Percentiles rank a stretch among this genome's conserved stretches.
These are phyloP conservation scores for Fraxinus sp. DNA, from an alignment of 305 asterid species.

Conservation along the genomic window DNA sequence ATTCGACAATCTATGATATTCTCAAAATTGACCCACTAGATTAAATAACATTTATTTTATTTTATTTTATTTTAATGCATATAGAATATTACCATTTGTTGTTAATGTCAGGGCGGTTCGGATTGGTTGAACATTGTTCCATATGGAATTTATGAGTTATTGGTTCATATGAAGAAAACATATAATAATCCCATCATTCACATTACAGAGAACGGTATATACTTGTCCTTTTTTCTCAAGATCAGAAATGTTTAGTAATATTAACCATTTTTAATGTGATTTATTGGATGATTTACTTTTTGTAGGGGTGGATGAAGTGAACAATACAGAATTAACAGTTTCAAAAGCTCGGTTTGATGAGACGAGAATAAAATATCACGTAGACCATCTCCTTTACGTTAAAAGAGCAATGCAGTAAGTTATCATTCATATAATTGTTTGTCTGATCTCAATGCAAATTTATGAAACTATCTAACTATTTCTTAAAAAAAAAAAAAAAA, in stretches of 20 bases:
- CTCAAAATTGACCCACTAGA: neutral
- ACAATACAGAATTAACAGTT: neutral
- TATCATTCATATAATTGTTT: neutral
- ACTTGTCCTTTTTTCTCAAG: neutral
- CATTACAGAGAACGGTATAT: no score
- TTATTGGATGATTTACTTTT: neutral
- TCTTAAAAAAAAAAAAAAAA: neutral
- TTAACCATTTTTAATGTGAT: neutral
- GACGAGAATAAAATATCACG: neutral
- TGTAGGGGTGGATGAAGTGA: neutral
- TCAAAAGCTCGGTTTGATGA: neutral
- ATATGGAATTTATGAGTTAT: slow-evolving; percentile 7
- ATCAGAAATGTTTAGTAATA: neutral
- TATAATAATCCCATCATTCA: no score
- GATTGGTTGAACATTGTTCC: slow-evolving; percentile 23
- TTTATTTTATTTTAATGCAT: neutral
- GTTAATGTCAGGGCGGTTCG: slow-evolving; percentile 17
- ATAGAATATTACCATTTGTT: neutral
- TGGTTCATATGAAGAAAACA: neutral
- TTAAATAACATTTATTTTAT: no score
- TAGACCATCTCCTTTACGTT: slow-evolving; percentile 4
- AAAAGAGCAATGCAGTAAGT: slow-evolving; percentile 22
- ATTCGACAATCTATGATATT: no score
- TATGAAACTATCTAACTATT: neutral
- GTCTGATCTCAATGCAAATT: no score